Base-by-base conservation (phyloP, 495 filamentous ascomycete genomes). In the Penicillium daleae region DNA sequence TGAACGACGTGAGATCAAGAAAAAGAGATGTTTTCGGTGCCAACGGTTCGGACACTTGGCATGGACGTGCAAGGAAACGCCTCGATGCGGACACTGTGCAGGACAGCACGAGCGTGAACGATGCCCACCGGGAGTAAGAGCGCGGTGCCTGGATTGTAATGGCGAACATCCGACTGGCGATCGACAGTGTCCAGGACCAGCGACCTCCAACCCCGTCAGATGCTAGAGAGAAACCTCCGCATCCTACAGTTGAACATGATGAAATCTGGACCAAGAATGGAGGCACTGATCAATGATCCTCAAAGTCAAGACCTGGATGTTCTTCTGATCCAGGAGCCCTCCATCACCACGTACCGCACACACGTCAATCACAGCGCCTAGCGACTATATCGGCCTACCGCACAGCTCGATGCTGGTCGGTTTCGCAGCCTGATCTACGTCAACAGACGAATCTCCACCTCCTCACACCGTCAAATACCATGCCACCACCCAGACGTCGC, bases 271-370 rank as follows among this genome's bases (percentile, higher is more conserved):
- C 35, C 64, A 52, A 57, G 66, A 26, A 73, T 75, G 50, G 67
- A 75, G 42, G 71, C 69, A 49, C 66, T 75, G 8, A 71, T 75
- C 44, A 75, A 75, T 35, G 61, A 75, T 26, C 64, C 35, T 21
- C 33, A 71, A 9, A 75, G 37, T 24, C 61, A 73, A 49, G 59
- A 64, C 35, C 61, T 75, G 3, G 67, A 73, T 40, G 29, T 75
- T 0, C 56, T 73, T 2, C 51, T 73, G 17, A 75, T 75, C 58
- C 63, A 75, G 39, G 67, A 72, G 55, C 69, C 61, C 27, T 67
- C 64, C 6, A 63, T 59, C 37, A 40, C 37, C 0, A 40, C 15
- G 1, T 40, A 40, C 4, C 37, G 6, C 2, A 40, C 37, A 3
- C 2, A n/a, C 5, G 37, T 40, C 15, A 40, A 40, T 4, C 37